These are phyloP conservation scores for Panellus pusillus DNA, from an alignment of 768 basidiomycete species.

Conservation along the genomic window DNA sequence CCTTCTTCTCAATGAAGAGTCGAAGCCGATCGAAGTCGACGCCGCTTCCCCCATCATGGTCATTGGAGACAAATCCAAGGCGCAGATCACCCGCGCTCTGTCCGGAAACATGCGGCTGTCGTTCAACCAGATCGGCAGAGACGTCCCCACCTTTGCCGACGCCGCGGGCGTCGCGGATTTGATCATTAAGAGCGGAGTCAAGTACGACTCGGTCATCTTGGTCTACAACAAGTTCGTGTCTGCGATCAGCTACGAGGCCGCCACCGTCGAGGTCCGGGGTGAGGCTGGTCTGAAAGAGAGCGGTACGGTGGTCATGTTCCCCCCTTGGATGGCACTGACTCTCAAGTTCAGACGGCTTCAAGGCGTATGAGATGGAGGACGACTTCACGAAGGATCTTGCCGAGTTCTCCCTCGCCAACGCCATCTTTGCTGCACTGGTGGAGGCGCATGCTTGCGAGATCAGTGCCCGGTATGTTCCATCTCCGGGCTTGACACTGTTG, in stretches of 20 bases:
- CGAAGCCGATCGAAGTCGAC: constrained; percentile 47
- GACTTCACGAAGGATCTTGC: constrained; percentile 91
- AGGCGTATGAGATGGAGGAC: constrained; percentile 96
- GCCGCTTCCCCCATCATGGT: constrained; percentile 74
- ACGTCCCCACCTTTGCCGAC: constrained; percentile 96
- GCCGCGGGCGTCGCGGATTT: constrained; percentile 93
- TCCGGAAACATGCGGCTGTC: constrained; percentile 72
- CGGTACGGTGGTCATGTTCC: constrained; percentile 46
- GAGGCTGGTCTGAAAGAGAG: constrained; percentile 80
- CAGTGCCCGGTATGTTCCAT: constrained; percentile 68
- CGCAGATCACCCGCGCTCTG: constrained; percentile 73
- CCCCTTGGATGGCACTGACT: not conserved
- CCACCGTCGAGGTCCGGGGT: constrained; percentile 73
- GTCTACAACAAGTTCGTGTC: constrained; percentile 87
- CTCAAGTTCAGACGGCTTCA: constrained; percentile 57
- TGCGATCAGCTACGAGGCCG: constrained; percentile 87
- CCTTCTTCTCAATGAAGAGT: constrained; percentile 43
- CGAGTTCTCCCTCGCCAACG: constrained; percentile 96
- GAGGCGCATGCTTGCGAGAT: constrained; percentile 97
- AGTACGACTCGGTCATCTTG: constrained; percentile 82
- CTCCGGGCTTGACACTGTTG: not conserved
- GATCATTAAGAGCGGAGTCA: constrained; percentile 79
- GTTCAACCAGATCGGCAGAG: constrained; percentile 97
- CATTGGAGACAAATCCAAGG: constrained; percentile 97
- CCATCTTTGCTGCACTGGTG: constrained; percentile 89